Percentiles rank a stretch among this genome's conserved stretches.
These are phyloP conservation scores for Geotrichum aggregatum DNA, from an alignment of 1,139 yeast genomes.

Conservation along the genomic window DNA sequence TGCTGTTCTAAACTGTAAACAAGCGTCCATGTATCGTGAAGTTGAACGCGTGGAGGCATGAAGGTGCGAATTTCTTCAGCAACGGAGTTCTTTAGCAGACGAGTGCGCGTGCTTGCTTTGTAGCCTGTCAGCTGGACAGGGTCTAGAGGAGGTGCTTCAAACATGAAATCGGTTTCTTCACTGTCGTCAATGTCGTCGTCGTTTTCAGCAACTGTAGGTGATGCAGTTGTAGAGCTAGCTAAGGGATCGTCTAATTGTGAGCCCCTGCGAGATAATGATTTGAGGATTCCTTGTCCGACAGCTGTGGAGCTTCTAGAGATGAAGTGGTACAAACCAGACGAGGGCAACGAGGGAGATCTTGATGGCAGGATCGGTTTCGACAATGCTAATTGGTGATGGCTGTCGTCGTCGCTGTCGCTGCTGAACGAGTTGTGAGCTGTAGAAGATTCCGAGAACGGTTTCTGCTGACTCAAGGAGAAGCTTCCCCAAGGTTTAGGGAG, in stretches of 20 bases:
- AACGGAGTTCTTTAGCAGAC: slow-evolving; percentile 53
- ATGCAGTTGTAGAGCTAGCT: neutral
- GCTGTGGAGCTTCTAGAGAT: neutral
- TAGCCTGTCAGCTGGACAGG: slow-evolving; percentile 56
- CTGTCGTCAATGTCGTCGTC: neutral
- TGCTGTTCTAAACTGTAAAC: slow-evolving; percentile 83
- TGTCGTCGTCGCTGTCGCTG: neutral
- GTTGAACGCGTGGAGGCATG: slow-evolving; percentile 73
- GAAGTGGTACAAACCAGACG: neutral
- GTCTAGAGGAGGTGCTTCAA: slow-evolving; percentile 43
- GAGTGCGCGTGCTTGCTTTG: slow-evolving; percentile 49
- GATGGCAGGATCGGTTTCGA: neutral
- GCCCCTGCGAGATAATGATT: neutral
- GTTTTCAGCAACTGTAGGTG: neutral
- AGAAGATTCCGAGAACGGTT: neutral
- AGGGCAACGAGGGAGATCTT: neutral
- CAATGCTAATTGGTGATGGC: too few relatives aligned
- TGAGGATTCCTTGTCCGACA: slow-evolving; percentile 5
- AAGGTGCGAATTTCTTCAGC: slow-evolving; percentile 71
- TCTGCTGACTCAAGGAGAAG: neutral
- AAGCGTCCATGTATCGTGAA: slow-evolving; percentile 71
- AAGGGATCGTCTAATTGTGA: neutral
- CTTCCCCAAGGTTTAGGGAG: neutral
- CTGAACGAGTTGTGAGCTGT: neutral
- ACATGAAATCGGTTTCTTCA: neutral